phyloP scores from a whole-genome alignment of 768 basidiomycete species.

The Tylopilus plumbeoviolaceoides region DNA sequence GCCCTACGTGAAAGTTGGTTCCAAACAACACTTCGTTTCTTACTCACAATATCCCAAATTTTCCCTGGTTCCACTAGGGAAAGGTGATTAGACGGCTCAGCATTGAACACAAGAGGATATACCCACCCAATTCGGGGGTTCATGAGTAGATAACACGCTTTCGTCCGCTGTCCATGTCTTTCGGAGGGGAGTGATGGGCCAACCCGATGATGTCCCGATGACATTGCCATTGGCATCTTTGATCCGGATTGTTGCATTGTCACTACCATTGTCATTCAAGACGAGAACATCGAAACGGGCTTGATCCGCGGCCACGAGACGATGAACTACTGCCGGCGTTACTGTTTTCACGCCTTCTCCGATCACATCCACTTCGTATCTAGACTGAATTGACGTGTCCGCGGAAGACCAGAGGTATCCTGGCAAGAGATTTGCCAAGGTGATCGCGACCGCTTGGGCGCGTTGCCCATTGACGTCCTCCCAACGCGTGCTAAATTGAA shows the following conservation, averaged over 20 bases:
- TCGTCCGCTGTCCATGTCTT: constrained; percentile 39
- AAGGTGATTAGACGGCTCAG: not conserved
- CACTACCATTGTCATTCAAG: constrained; percentile 28
- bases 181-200: constrained; percentile 36
- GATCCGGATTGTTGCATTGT: constrained; percentile 31
- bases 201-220: constrained; percentile 35
- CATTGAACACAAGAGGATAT: not conserved
- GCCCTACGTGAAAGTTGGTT: not conserved
- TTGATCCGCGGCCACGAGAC: constrained; percentile 51
- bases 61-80: constrained; percentile 45
- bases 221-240: constrained; percentile 32
- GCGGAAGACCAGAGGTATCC: constrained; percentile 21
- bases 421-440: constrained; percentile 48
- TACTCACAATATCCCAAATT: constrained; percentile 54
- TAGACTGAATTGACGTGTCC: constrained; percentile 31
- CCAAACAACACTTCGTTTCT: not conserved
- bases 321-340: constrained; percentile 36
- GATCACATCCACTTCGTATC: constrained; percentile 34
- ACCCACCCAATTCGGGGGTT: constrained; percentile 53
- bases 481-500: constrained; percentile 46
- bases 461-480: constrained; percentile 34
- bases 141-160: constrained; percentile 39
- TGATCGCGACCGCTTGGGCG: constrained; percentile 49
- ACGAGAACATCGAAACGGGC: constrained; percentile 46
- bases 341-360: constrained; percentile 43